Conservation (phyloP, 768 basidiomycete genomes). For the Tulasnella sp. region DNA sequence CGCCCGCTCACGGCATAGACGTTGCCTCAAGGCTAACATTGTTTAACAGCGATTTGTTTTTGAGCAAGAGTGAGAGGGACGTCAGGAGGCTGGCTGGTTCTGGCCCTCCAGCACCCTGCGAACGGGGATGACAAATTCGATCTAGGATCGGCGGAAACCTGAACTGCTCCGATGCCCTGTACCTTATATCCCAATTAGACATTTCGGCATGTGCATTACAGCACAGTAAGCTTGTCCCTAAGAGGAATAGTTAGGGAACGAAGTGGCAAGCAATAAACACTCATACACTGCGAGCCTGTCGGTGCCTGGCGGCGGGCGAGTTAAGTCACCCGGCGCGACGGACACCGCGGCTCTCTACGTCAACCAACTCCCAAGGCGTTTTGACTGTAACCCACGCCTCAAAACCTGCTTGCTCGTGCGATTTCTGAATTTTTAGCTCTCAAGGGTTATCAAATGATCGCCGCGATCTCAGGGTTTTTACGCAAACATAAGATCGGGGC, state of each 20-base stretch:
- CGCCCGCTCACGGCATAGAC: neutral
- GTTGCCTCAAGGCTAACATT: neutral
- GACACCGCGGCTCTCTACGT: neutral
- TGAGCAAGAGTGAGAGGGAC: neutral
- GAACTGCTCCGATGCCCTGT: neutral
- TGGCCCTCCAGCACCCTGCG: neutral
- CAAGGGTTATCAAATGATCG: neutral
- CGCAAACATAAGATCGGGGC: neutral
- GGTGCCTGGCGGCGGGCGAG: neutral
- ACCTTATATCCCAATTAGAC: neutral
- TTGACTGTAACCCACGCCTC: neutral
- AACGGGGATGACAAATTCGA: neutral
- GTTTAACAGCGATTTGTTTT: slow-evolving; percentile 1
- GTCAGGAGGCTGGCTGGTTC: neutral
- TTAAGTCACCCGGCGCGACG: neutral
- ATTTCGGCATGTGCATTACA: neutral
- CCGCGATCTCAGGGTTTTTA: neutral
- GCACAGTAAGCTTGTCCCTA: neutral
- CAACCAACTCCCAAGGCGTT: neutral
- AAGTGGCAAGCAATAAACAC: neutral
- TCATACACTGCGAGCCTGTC: neutral
- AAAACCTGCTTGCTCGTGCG: neutral
- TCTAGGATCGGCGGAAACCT: neutral
- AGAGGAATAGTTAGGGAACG: neutral
- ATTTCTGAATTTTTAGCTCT: neutral